Base-by-base conservation (phyloP, 768 basidiomycete genomes). In the Boletus pseudopeckii region DNA sequence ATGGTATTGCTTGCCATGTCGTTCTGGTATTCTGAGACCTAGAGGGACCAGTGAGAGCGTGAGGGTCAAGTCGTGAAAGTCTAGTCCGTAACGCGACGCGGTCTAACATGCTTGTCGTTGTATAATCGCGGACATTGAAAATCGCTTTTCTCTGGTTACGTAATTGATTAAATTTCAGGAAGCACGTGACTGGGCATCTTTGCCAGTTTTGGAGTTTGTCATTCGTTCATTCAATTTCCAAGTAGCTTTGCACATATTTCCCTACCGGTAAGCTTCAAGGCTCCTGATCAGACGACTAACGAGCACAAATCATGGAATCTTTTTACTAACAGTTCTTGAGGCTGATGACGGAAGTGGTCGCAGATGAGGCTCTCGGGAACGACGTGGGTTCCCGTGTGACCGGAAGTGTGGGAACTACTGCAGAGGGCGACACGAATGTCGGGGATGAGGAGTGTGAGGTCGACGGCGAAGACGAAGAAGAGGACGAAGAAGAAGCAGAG, bases 401-500 rank as follows among this genome's bases (percentile, higher is more conserved):
- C 1, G 48, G 0, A 34, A 30, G 30, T 41, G 50, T 43, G 41
- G 64, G 34, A 33, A 32, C 32, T 45, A 20, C 30, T 45, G 39
- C 37, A 14, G 50, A 46, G 26, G 45, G 49, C 4, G 75, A 74
- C 24, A 69, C 74, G 7, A 74, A 70, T 60, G 72, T 76, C 15
- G 77, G 74, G 33, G 74, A 75, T 17, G 76, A 72, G 32, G 75
- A 71, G 7, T 71, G 73, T 30, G 77, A 79, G 34, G 79, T 75
- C 1, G 78, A 77, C 1, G 80, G 80, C 8, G 80, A 82, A 4
- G 83, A 82, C 17, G 83, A 81, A 4, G 82, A 84, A 36, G 80
- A 81, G 22, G 64, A 65, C 13, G 64, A 65, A 24, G 86, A 85
- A 5, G 84, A 88, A 53, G 88, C 87, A 3, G 81, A 85, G 57